phyloP scores from a whole-genome alignment of 495 filamentous ascomycete species.

The Rhypophila decipiens region DNA sequence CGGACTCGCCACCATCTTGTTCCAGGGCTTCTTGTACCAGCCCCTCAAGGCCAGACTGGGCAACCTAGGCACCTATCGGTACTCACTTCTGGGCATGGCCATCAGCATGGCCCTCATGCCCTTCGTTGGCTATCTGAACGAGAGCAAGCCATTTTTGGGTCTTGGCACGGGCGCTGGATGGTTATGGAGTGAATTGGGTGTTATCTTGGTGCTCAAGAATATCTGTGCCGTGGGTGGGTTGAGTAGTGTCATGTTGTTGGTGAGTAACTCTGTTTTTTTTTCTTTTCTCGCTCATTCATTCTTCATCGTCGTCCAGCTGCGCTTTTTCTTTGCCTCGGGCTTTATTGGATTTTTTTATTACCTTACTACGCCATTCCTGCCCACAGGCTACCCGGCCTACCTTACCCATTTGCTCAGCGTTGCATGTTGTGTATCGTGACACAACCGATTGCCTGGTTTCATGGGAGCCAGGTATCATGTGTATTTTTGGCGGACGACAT shows the following conservation, averaged over 20 bases:
- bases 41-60: constrained; percentile 73
- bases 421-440: too few species aligned
- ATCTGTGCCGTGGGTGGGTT: constrained; percentile 82
- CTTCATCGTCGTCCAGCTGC: too few species aligned
- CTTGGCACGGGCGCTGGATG: constrained; percentile 51
- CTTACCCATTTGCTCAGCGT: too few species aligned
- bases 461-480: too few species aligned
- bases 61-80: constrained; percentile 75
- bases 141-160: constrained; percentile 39
- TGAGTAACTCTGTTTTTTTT: constrained; percentile 39
- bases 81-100: constrained; percentile 74
- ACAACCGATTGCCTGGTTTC: too few species aligned
- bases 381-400: too few species aligned
- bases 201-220: constrained; percentile 78
- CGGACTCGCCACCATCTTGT: constrained; percentile 75
- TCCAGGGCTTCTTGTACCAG: constrained; percentile 80
- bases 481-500: too few species aligned
- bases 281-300: too few species aligned
- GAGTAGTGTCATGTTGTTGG: constrained; percentile 80
- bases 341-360: constrained; percentile 4
- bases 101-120: constrained; percentile 82
- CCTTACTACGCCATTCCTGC: too few species aligned
- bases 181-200: constrained; percentile 69
- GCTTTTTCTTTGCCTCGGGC: too few species aligned
- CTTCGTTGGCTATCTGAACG: constrained; percentile 69